phyloP scores from a whole-genome alignment of 495 filamentous ascomycete species.

The Recurvomyces mirabilis region DNA sequence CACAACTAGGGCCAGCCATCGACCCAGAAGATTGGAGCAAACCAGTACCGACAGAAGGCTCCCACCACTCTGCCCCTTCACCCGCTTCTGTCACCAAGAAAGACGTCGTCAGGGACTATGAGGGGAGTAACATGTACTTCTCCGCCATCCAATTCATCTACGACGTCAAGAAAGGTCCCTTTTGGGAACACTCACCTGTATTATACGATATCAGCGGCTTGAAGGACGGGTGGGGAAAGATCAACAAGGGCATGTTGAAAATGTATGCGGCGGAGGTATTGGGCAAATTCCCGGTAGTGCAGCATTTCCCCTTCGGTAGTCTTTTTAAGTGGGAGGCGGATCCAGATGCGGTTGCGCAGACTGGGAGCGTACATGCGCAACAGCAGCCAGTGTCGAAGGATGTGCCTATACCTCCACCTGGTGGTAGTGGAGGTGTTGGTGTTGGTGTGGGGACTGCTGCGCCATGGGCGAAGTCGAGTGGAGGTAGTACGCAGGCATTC shows the following conservation, averaged over 20 bases:
- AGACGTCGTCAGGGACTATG: slow-evolving; percentile 53
- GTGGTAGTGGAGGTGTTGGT: too few species aligned
- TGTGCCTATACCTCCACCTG: slow-evolving; percentile 3
- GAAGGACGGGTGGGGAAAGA: slow-evolving; percentile 87
- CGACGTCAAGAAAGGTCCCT: slow-evolving; percentile 93
- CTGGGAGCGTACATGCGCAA: slow-evolving; percentile 43
- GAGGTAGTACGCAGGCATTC: neutral
- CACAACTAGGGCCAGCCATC: slow-evolving; percentile 72
- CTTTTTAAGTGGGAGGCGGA: slow-evolving; percentile 75
- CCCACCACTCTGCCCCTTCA: slow-evolving; percentile 56
- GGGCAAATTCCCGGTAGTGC: slow-evolving; percentile 59
- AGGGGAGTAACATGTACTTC: slow-evolving; percentile 81
- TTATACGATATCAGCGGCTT: slow-evolving; percentile 91
- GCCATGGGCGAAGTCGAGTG: slow-evolving; percentile 25
- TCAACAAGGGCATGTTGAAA: slow-evolving; percentile 83
- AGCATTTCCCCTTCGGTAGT: slow-evolving; percentile 64
- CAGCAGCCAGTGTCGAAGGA: slow-evolving; percentile 39
- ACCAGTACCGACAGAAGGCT: slow-evolving; percentile 55
- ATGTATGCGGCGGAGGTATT: slow-evolving; percentile 63
- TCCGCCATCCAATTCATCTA: slow-evolving; percentile 97
- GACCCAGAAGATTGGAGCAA: slow-evolving; percentile 18
- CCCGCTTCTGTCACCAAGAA: slow-evolving; percentile 57
- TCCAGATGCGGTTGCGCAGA: slow-evolving; percentile 43
- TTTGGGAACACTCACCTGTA: slow-evolving; percentile 97
- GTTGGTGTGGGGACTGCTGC: slow-evolving; percentile 15